phyloP scores from a whole-genome alignment of 306 rosid species.

The Medicago truncatula region DNA sequence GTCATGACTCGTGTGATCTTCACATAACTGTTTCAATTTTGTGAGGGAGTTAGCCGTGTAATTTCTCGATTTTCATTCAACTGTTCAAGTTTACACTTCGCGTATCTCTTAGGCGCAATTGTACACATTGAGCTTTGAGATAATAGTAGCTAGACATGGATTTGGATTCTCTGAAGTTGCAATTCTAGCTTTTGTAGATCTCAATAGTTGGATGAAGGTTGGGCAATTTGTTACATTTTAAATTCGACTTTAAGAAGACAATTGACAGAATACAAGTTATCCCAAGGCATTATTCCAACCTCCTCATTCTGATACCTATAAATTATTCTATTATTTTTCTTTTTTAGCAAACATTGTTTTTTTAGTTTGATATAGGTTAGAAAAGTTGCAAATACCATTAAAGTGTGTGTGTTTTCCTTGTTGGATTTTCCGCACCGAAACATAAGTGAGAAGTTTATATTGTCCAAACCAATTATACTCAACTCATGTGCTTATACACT shows the following conservation, averaged over 20 bases:
- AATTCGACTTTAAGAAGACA: too few relatives aligned
- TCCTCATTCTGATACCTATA: too few relatives aligned
- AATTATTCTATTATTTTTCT: too few relatives aligned
- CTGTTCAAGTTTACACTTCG: too few relatives aligned
- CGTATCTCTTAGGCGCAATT: background rate
- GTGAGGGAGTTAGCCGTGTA: too few relatives aligned
- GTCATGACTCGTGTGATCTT: too few relatives aligned
- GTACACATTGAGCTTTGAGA: background rate
- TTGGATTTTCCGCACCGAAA: background rate
- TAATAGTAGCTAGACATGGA: background rate
- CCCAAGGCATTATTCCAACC: too few relatives aligned
- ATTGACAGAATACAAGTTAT: too few relatives aligned
- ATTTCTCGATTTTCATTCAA: too few relatives aligned
- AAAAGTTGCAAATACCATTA: background rate
- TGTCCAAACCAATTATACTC: background rate
- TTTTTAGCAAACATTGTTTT: too few relatives aligned
- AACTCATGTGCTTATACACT: background rate
- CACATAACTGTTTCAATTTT: too few relatives aligned
- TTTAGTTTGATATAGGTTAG: background rate
- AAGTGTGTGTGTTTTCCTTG: background rate
- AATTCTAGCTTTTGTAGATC: background rate
- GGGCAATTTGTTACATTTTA: background rate
- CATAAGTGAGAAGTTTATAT: background rate
- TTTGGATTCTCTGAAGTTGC: background rate
- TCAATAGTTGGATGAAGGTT: background rate